Evolutionary conservation across 257 asterid genomes (phyloP), one percentile per base, ranked within the genome.

Genomic region (Solanum lycopersicoides): DNA sequence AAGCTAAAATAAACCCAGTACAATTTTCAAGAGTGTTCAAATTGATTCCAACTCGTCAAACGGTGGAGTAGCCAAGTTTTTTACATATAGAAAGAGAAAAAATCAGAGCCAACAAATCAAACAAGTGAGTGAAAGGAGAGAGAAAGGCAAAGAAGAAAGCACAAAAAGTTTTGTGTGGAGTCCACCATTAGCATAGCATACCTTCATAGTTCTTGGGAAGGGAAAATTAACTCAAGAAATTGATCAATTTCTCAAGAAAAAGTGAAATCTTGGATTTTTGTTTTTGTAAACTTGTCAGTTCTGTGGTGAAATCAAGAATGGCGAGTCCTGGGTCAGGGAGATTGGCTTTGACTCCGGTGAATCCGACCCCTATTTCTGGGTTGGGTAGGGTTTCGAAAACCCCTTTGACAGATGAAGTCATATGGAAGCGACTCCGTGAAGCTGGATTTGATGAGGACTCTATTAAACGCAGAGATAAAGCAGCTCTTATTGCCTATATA

Each of bases 371-470:
- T 23, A 59, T 91, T 56, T 90, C 95, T 3, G 87, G 90, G 88
- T 79, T 76, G 28, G 87, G 69, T 63, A 90, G 96, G 96, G 96
- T 91, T 92, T 88, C 91, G 88, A 91, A 89, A 83, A 91, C 95
- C 74, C 98, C 98, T 75, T 91, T 95, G 85, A 94, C 90, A 79
- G 99, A 96, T 76, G 99, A 94, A 75, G 92, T 88, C 20, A 90
- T 97, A 12, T 96, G 99, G 99, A 95, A 91, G 88, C 91, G 96
- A 83, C 94, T 97, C 59, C 92, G 92, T 85, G 98, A 97, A 59
- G 98, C 98, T 4, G 99, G 99, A 6, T 94, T 97, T 80, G 99
- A 96, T 86, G 99, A 97, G 88, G 99, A 97, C 63, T 93, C 98
- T 42, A 92, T 97, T 89, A 95, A 95, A 86, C 98, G 98, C 69